Conservation (phyloP, 2,329 filamentous ascomycete species). For the Microdochium bolleyi region DNA sequence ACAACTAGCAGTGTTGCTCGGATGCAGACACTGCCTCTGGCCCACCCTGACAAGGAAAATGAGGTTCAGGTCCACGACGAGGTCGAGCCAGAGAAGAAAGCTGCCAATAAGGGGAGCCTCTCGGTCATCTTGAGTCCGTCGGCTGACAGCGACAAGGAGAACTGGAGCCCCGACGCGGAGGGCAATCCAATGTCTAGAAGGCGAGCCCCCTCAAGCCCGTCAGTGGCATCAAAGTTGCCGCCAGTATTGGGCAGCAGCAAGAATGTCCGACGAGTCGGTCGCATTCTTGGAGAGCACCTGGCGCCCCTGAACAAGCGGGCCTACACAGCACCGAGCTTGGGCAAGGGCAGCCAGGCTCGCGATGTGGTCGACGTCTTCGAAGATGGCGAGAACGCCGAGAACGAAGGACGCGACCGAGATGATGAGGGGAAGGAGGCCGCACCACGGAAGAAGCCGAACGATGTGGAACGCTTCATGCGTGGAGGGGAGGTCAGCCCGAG, state of each 20-base stretch:
- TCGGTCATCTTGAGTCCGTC: conserved; percentile 33
- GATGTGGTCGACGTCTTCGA: conserved; percentile 43
- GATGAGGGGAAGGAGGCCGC: conserved; percentile 1
- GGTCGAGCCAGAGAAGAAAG: conserved; percentile 17
- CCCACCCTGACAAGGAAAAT: conserved; percentile 16
- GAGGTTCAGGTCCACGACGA: conserved; percentile 8
- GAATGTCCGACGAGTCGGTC: conserved; percentile 31
- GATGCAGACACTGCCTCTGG: conserved; percentile 37
- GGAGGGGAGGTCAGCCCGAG: conserved; percentile 57
- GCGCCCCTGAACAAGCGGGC: conserved; percentile 20
- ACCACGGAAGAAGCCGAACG: conserved; percentile 25
- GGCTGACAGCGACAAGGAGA: conserved; percentile 90
- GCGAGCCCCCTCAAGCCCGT: conserved; percentile 26
- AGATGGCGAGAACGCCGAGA: conserved; percentile 26
- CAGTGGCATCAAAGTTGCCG: conserved; percentile 10
- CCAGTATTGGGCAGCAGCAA: conserved; percentile 7
- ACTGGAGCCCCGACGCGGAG: conserved; percentile 59
- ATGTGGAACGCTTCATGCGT: conserved; percentile 69
- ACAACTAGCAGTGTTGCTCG: conserved; percentile 55
- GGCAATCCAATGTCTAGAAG: conserved; percentile 25
- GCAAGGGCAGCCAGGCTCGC: conserved; percentile 13
- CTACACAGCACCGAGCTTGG: conserved; percentile 28
- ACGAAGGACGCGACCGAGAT: not conserved
- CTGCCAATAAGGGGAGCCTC: conserved; percentile 28
- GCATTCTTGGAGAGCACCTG: conserved; percentile 31